Conservation (phyloP, 148 eudicot genomes). For the Cornus suecica region DNA sequence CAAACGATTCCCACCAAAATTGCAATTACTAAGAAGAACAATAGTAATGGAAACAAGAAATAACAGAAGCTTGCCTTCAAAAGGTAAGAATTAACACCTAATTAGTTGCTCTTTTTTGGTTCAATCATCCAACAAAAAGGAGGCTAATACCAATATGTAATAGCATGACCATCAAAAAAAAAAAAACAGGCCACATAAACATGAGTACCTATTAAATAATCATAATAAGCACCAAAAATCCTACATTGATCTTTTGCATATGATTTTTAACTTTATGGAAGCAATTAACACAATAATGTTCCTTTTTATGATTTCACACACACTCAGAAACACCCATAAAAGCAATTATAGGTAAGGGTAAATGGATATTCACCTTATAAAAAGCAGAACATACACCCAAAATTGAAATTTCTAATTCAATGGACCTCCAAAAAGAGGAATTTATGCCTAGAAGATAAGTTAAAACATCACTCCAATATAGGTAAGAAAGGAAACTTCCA, state of each 20-base stretch:
- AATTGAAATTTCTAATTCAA: not conserved
- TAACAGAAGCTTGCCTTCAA: not conserved
- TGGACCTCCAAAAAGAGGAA: not conserved
- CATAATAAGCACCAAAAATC: not conserved
- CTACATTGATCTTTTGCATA: not conserved
- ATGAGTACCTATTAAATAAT: not conserved
- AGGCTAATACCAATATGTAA: not conserved
- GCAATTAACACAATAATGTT: not conserved
- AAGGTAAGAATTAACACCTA: not conserved
- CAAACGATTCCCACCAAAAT: not conserved
- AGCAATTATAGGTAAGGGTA: not conserved
- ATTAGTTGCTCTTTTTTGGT: not conserved
- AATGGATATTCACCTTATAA: not conserved
- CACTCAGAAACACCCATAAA: too few species aligned
- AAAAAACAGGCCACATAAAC: not conserved
- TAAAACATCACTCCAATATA: not conserved
- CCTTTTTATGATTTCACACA: not conserved
- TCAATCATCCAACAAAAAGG: not conserved
- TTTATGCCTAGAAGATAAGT: not conserved
- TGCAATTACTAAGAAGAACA: constrained; percentile 1
- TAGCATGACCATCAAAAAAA: not conserved
- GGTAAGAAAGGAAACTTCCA: not conserved
- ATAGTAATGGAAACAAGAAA: not conserved
- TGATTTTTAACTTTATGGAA: not conserved
- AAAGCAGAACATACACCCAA: not conserved